Conservation (phyloP, 257 asterid species). For the Verbena officinalis region DNA sequence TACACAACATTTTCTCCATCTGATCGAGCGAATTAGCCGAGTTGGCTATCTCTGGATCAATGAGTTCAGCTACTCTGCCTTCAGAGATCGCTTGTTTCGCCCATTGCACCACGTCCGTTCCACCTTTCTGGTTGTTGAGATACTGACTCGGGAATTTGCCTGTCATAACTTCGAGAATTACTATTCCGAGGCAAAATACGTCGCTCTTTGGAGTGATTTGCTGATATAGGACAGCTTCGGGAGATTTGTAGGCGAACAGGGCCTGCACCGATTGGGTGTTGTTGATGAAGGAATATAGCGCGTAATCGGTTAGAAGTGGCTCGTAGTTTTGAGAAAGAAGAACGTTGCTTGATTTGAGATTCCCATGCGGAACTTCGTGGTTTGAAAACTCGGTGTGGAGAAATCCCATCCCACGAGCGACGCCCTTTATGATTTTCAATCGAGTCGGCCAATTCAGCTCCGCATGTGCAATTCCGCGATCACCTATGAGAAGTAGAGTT, state of each 20-base stretch:
- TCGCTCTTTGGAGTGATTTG: slow-evolving; percentile 74
- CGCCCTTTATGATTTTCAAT: slow-evolving; percentile 74
- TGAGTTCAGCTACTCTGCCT: slow-evolving; percentile 48
- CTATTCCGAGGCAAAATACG: slow-evolving; percentile 77
- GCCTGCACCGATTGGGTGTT: slow-evolving; percentile 56
- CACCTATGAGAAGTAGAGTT: slow-evolving; percentile 43
- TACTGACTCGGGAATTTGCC: slow-evolving; percentile 91
- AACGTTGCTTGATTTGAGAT: slow-evolving; percentile 90
- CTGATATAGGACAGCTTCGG: slow-evolving; percentile 63
- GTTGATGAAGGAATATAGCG: slow-evolving; percentile 59
- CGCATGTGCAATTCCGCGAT: slow-evolving; percentile 62
- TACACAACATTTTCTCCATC: slow-evolving; percentile 59
- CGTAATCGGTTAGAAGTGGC: slow-evolving; percentile 83
- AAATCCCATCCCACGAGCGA: slow-evolving; percentile 77
- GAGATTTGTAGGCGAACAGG: slow-evolving; percentile 59
- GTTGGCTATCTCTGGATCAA: slow-evolving; percentile 71
- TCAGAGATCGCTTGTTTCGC: slow-evolving; percentile 48
- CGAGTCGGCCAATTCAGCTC: slow-evolving; percentile 72
- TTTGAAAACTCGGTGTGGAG: slow-evolving; percentile 71
- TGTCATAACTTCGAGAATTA: slow-evolving; percentile 70
- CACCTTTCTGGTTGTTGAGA: slow-evolving; percentile 74
- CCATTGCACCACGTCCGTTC: slow-evolving; percentile 83
- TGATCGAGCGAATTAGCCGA: slow-evolving; percentile 31
- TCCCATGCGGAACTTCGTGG: slow-evolving; percentile 81
- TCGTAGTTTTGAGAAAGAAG: slow-evolving; percentile 56